Evolutionary conservation across 1,284 basidiomycete species (phyloP).

Genomic region (Dichomitus squalens): DNA sequence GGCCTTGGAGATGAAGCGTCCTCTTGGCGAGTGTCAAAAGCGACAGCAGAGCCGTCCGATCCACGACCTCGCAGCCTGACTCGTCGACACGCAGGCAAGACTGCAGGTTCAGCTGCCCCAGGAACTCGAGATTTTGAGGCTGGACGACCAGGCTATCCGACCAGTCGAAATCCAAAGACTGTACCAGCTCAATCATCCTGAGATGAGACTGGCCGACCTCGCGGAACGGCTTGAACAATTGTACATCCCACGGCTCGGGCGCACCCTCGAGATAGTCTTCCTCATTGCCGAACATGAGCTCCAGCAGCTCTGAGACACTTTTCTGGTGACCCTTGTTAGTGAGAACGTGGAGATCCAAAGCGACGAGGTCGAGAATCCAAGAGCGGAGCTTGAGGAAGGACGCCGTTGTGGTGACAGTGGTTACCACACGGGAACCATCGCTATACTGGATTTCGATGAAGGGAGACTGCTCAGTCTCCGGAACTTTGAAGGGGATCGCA

Average conservation of each 20-base stretch:
- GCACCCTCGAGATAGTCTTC: slow-evolving; percentile 46
- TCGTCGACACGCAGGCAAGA: slow-evolving; percentile 74
- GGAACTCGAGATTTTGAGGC: slow-evolving; percentile 67
- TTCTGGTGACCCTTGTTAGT: slow-evolving; percentile 77
- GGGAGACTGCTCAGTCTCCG: slow-evolving; percentile 49
- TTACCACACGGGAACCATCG: slow-evolving; percentile 74
- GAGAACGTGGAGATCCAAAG: slow-evolving; percentile 89
- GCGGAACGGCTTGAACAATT: slow-evolving; percentile 58
- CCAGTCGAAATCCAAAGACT: slow-evolving; percentile 89
- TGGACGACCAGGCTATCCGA: slow-evolving; percentile 69
- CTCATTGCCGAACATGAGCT: slow-evolving; percentile 74
- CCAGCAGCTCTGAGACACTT: slow-evolving; percentile 70
- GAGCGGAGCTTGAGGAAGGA: slow-evolving; percentile 85
- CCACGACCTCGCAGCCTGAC: slow-evolving; percentile 82
- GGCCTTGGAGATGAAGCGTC: slow-evolving; percentile 68
- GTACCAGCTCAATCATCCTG: slow-evolving; percentile 85
- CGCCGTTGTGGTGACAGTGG: slow-evolving; percentile 73
- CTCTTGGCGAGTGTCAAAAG: slow-evolving; percentile 66
- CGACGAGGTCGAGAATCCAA: slow-evolving; percentile 84
- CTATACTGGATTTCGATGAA: slow-evolving; percentile 72
- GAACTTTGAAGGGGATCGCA: slow-evolving; percentile 66
- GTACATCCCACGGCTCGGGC: slow-evolving; percentile 47
- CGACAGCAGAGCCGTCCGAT: slow-evolving; percentile 68
- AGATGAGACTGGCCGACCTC: slow-evolving; percentile 82
- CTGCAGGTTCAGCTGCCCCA: slow-evolving; percentile 72